Evolutionary conservation across 2,329 filamentous ascomycete species (phyloP).

Genomic region (Camptophora hylomeconis): DNA sequence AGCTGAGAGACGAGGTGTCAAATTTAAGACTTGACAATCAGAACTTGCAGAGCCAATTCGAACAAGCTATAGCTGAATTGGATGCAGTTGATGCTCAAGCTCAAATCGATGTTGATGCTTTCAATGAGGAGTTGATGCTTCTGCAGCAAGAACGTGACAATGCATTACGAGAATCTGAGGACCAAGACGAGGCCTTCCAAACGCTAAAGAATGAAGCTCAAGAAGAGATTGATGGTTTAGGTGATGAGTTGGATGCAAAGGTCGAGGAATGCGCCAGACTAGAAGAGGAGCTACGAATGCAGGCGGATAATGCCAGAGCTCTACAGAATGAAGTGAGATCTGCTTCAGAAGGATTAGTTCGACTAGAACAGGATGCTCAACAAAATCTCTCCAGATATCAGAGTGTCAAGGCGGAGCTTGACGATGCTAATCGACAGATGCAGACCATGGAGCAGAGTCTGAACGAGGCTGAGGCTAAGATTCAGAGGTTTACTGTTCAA

Average conservation of each 20-base stretch:
- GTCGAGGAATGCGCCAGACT: conserved; percentile 57
- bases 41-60: conserved; percentile 69
- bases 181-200: conserved; percentile 40
- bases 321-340: conserved; percentile 87
- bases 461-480: conserved; percentile 74
- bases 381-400: conserved; percentile 66
- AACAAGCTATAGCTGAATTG: conserved; percentile 67
- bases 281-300: conserved; percentile 58
- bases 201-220: conserved; percentile 44
- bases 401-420: conserved; percentile 68
- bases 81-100: conserved; percentile 59
- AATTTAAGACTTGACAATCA: conserved; percentile 81
- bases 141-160: conserved; percentile 79
- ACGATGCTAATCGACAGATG: conserved; percentile 74
- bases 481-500: conserved; percentile 75
- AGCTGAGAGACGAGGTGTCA: conserved; percentile 75
- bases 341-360: conserved; percentile 73
- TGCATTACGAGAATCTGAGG: conserved; percentile 59
- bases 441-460: conserved; percentile 75
- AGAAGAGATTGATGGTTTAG: conserved; percentile 44
- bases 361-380: conserved; percentile 80
- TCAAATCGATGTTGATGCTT: conserved; percentile 68
- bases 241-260: conserved; percentile 57
- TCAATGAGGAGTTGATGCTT: conserved; percentile 65
- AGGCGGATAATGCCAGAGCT: conserved; percentile 78